Conservation (phyloP, 257 asterid genomes). For the Misopates orontium region DNA sequence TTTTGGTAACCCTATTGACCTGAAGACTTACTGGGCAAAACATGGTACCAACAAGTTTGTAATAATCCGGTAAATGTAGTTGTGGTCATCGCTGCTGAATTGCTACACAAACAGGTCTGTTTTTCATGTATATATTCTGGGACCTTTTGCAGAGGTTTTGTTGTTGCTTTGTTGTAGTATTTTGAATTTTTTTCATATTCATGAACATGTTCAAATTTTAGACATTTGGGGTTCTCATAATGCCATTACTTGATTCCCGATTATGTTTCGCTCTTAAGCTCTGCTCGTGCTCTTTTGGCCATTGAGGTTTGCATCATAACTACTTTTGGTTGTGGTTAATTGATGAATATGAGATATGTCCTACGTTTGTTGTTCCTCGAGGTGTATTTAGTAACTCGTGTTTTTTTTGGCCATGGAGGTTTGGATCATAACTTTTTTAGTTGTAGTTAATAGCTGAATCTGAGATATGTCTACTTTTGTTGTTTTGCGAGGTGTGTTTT, state of each 20-base stretch:
- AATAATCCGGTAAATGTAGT: slow-evolving; percentile 68
- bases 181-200: slow-evolving; percentile 31
- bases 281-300: slow-evolving; percentile 39
- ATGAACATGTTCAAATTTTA: slow-evolving; percentile 36
- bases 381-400: slow-evolving; percentile 11
- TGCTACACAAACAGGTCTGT: slow-evolving; percentile 43
- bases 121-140: slow-evolving; percentile 61
- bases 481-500: too few species aligned
- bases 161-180: slow-evolving; percentile 38
- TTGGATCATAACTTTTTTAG: slow-evolving; percentile 42
- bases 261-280: slow-evolving; percentile 41
- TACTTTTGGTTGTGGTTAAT: slow-evolving; percentile 27
- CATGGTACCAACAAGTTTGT: slow-evolving; percentile 98
- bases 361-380: too few species aligned
- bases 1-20: slow-evolving; percentile 76
- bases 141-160: slow-evolving; percentile 52
- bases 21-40: slow-evolving; percentile 95
- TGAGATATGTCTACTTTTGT: too few species aligned
- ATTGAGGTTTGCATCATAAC: slow-evolving; percentile 46
- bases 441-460: slow-evolving; percentile 30
- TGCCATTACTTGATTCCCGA: slow-evolving; percentile 39
- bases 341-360: slow-evolving; percentile 19
- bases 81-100: slow-evolving; percentile 23
- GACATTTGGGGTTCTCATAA: slow-evolving; percentile 38
- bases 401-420: slow-evolving; percentile 40